Base-by-base conservation (phyloP, 2,329 filamentous ascomycete species). In the Hypoxylon sp. region DNA sequence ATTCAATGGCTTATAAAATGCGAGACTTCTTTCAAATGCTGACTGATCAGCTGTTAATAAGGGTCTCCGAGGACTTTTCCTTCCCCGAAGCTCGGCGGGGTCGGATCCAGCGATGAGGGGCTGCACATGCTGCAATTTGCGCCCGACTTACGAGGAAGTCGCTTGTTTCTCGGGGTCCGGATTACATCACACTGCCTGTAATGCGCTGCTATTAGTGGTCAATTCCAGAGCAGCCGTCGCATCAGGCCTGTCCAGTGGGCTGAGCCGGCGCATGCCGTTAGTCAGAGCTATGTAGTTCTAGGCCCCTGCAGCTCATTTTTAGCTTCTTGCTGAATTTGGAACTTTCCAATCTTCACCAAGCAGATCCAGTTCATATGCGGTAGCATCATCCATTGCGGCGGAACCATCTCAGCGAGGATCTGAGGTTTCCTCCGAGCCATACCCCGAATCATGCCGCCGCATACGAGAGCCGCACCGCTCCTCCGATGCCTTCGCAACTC, bases 11-110 rank as follows among this genome's bases (percentile, higher is more conserved):
- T 27, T 48, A 50, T 10, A 24, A 63, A 53, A 44, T 56, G 27
- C 27, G 55, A 59, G 58, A 24, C 21, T 59, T 61, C 61, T 70
- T 65, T 52, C 44, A 68, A 70, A 67, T 68, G 65, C 68, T 70
- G 68, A 70, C 65, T 70, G 68, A 69, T 67, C 17, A 51, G 8
- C n/a, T 37, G 29, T 47, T 35, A 15, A 29, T 51, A 35, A 55
- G 47, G 11, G 44, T 31, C 27, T 61, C 48, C 46, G 46, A 58
- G 37, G 58, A 63, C 55, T 55, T 54, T 54, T 48, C 31, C 19
- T 37, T 21, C 24, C 24, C 65, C 65, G 56, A 56, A 21, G 47
- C 53, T 69, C 54, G 58, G 67, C 54, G 62, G 58, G 67, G 58
- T 66, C 58, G 63, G 66, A 27, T 55, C 56, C 21, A n/a, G 37